Percentiles rank a stretch among this genome's conserved stretches.
phyloP scores from a whole-genome alignment of 257 asterid genomes.

The Solanum verrucosum region DNA sequence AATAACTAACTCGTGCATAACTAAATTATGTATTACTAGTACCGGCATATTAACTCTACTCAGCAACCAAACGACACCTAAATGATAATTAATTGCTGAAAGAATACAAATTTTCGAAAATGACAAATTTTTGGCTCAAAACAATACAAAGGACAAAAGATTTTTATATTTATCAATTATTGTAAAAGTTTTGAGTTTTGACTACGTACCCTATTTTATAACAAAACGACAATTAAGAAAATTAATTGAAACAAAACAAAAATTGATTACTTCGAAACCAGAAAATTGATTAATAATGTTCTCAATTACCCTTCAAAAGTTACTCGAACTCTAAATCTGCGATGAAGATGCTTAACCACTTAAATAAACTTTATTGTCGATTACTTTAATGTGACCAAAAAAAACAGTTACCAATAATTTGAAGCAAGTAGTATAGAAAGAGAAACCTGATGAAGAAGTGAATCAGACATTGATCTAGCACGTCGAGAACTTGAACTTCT shows the following conservation, averaged over 20 bases:
- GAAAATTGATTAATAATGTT: not conserved
- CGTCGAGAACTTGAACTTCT: slow-evolving; percentile 27
- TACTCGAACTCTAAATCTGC: not conserved
- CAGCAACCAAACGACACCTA: not conserved
- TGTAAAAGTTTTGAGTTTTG: not conserved
- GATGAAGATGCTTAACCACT: too few relatives aligned
- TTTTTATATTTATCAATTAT: not conserved
- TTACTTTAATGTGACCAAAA: not conserved
- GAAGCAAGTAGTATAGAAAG: not conserved
- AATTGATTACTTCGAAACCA: not conserved
- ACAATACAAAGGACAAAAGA: not conserved
- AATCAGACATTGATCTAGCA: slow-evolving; percentile 19
- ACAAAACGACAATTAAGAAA: not conserved
- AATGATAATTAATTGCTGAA: not conserved
- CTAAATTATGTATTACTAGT: not conserved
- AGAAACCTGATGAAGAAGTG: slow-evolving; percentile 36
- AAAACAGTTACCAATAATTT: not conserved
- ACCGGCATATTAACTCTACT: too few relatives aligned
- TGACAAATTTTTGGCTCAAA: not conserved
- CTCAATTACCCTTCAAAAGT: not conserved
- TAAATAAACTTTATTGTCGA: not conserved
- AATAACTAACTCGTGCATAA: not conserved
- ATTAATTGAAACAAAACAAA: not conserved
- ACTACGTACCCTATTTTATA: not conserved
- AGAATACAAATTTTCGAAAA: not conserved